Evolutionary conservation across 768 basidiomycete species (phyloP), one percentile per base, ranked within the genome.

Genomic region (Russula foetens): DNA sequence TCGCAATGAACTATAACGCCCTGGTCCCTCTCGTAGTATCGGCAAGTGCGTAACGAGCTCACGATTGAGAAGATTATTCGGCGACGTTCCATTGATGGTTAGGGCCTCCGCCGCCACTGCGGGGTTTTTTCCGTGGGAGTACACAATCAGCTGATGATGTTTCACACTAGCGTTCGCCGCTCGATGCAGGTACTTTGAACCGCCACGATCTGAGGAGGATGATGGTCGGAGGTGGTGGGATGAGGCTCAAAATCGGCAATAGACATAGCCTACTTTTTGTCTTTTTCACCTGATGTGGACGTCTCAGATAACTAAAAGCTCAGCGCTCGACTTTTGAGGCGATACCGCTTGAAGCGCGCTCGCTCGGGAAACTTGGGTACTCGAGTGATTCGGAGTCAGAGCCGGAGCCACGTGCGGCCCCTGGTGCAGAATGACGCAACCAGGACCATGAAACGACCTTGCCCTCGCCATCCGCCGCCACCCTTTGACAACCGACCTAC

Each of bases 131-230:
- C 45, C 33, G 41, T 47, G 50, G 47, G 61, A 59, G 58, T 44
- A 11, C 21, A 7, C 26, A 21, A 49, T 31, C 8, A 67, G 33
- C 52, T 53, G 41, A 26, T 24, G 23, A 31, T 26, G 50, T 47
- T 60, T 44, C 58, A 53, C 54, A 35, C 44, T 71, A 93, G 90
- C 87, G 33, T 92, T 93, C 70, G 79, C 79, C 60, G 80, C 86
- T 47, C 85, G 89, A 52, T 93, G 90, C 75, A 82, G 81, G 69
- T 91, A 86, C 70, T 93, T 91, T 71, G 75, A 78, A 52, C 88
- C 88, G 7, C 85, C 89, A 53, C 45, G 70, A 58, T 75, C 79
- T 17, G 85, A 88, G 67, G 72, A 66, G 41, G 85, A 88, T 62
- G 85, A 88, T 62, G 78, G 79, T 6, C 78, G 76, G 43, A 75